Evolutionary conservation across 2,329 filamentous ascomycete genomes (phyloP).

Genomic region (Diplodia corticola): DNA sequence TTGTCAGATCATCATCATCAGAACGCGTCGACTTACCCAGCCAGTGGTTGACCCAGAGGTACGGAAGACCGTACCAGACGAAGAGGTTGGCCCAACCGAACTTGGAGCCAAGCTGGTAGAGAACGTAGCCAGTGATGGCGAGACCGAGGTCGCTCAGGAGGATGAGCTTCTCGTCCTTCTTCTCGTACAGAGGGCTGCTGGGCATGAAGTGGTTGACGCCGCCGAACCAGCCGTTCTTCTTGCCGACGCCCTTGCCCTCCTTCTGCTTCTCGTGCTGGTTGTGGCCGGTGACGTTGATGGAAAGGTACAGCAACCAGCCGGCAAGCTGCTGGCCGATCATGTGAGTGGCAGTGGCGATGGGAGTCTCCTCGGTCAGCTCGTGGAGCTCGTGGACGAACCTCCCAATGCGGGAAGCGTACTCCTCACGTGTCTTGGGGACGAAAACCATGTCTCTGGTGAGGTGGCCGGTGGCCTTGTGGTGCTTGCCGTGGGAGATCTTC

Average conservation of each 20-base stretch:
- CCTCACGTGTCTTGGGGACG: slow-evolving; percentile 84
- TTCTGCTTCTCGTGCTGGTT: slow-evolving; percentile 87
- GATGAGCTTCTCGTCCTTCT: slow-evolving; percentile 85
- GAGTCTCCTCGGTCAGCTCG: slow-evolving; percentile 93
- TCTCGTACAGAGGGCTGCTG: slow-evolving; percentile 84
- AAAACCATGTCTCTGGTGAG: slow-evolving; percentile 99
- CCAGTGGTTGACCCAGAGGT: slow-evolving; percentile 99
- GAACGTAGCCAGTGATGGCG: slow-evolving; percentile 58
- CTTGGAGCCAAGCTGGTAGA: slow-evolving; percentile 70
- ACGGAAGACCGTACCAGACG: slow-evolving; percentile 94
- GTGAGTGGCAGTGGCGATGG: slow-evolving; percentile 73
- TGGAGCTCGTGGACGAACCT: slow-evolving; percentile 75
- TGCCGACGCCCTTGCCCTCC: slow-evolving; percentile 91
- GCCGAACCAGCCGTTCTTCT: slow-evolving; percentile 74
- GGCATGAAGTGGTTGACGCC: slow-evolving; percentile 97
- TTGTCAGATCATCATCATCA: slow-evolving; percentile 14
- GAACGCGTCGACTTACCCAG: slow-evolving; percentile 65
- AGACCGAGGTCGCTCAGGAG: slow-evolving; percentile 80
- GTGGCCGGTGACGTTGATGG: slow-evolving; percentile 94
- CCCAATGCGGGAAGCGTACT: slow-evolving; percentile 75
- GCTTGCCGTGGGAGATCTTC: slow-evolving; percentile 99
- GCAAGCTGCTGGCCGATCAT: slow-evolving; percentile 83
- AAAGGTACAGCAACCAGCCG: slow-evolving; percentile 90
- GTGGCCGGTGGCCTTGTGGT: slow-evolving; percentile 98
- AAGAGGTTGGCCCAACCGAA: slow-evolving; percentile 85